Evolutionary conservation across 768 basidiomycete genomes (phyloP).

Genomic region (Clavaria fumosa): DNA sequence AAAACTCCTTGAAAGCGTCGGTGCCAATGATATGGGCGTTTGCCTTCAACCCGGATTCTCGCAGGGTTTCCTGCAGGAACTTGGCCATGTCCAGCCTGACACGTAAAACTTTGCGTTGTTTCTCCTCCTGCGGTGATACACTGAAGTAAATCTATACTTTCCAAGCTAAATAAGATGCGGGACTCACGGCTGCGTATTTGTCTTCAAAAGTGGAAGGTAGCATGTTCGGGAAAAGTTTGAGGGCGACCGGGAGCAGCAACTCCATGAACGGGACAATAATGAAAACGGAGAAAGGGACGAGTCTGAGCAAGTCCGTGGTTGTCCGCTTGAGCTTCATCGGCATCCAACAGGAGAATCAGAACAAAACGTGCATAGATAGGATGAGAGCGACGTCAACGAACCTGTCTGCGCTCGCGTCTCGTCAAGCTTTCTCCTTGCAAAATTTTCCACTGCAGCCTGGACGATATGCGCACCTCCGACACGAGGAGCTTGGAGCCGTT

Average conservation of each 20-base stretch:
- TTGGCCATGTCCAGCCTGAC: constrained; percentile 98
- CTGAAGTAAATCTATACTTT: no score
- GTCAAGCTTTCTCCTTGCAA: constrained; percentile 85
- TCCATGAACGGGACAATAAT: constrained; percentile 98
- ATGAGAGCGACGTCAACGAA: constrained; percentile 16
- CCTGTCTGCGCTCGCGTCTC: constrained; percentile 87
- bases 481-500: constrained; percentile 88
- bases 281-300: constrained; percentile 93
- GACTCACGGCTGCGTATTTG: constrained; percentile 73
- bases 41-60: constrained; percentile 86
- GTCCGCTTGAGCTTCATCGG: constrained; percentile 67
- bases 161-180: not conserved
- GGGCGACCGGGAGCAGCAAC: constrained; percentile 82
- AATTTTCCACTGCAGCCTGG: constrained; percentile 80
- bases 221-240: constrained; percentile 98
- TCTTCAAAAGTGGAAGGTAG: constrained; percentile 97
- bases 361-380: not conserved
- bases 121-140: constrained; percentile 62
- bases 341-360: constrained; percentile 6
- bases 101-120: constrained; percentile 86
- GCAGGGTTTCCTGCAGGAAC: constrained; percentile 93
- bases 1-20: constrained; percentile 98
- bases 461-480: constrained; percentile 84
- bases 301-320: constrained; percentile 80
- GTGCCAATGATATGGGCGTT: constrained; percentile 86